Conservation (phyloP, 371 early-diverging fungal genomes). For the Mortierella sp. region DNA sequence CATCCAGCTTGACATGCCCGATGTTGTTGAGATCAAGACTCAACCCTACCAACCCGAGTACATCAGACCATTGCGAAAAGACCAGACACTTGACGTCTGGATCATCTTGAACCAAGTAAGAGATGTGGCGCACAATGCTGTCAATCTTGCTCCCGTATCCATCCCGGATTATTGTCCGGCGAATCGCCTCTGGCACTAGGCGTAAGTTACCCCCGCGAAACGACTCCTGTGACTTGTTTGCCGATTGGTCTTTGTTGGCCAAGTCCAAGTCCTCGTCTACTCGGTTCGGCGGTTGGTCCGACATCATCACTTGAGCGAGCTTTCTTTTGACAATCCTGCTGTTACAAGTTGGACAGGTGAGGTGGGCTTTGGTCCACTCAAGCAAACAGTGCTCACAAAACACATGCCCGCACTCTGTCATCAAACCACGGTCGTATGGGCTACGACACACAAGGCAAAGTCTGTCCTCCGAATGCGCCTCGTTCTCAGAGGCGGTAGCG, state of each 20-base stretch:
- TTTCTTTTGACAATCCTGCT: conserved; percentile 18
- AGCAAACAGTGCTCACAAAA: conserved; percentile 63
- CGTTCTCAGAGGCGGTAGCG: conserved; percentile 31
- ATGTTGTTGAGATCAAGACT: conserved; percentile 68
- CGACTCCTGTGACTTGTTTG: not conserved
- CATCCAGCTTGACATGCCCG: conserved; percentile 58
- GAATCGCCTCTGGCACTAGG: conserved; percentile 38
- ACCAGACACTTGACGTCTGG: conserved; percentile 71
- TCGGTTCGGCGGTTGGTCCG: not conserved
- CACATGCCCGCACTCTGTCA: conserved; percentile 75
- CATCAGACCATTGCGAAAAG: conserved; percentile 80
- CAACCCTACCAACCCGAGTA: conserved; percentile 65
- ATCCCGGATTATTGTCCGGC: conserved; percentile 22
- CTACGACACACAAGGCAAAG: conserved; percentile 72
- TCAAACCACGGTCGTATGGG: conserved; percentile 63
- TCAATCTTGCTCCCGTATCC: conserved; percentile 69
- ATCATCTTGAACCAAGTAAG: conserved; percentile 58
- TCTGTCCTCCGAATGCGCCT: conserved; percentile 25
- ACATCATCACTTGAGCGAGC: conserved; percentile 25
- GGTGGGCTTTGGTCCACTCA: conserved; percentile 61
- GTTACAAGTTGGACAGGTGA: conserved; percentile 62
- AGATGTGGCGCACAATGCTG: conserved; percentile 72
- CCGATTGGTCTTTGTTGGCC: not conserved
- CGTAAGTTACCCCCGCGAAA: not conserved
- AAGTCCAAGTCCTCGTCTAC: not conserved